Base-by-base conservation (phyloP, 116 monocot genomes). In the Papilionanthe hybrid region DNA sequence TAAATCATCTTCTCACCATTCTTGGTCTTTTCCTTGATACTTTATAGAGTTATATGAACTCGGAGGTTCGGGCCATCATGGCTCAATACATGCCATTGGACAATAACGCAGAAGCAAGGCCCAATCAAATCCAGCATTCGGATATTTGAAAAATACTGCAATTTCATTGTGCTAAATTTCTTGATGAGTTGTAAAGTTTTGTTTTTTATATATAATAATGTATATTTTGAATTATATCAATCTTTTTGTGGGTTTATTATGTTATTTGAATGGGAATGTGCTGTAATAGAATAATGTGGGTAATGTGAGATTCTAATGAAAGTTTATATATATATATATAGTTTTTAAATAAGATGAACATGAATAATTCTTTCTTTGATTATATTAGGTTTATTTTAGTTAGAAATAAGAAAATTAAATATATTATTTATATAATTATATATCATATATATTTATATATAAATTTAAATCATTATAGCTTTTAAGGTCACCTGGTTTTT, bases 81-180 rank as follows among this genome's bases (percentile, higher is more conserved):
- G 90, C 90, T 68, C 90, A 90, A 81, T 90, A 90, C 90, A 90
- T 90, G 90, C 90, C 90, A 56, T 72, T 90, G 29, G 90, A 90
- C 72, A 90, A 87, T 69, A 82, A 89, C 68, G 84, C 47, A 65
- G 90, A 90, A 73, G 20, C 73, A 44, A 42, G 43, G 9, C 37
- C 79, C 0, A 87, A 79, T 72, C 90, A 81, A 67, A 56, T 81
- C 75, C 80, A 60, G 2, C 87, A 87, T 76, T 78, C 22, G 27
- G 82, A 90, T 27, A 79, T 89, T 44, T 89, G 85, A 88, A 63
- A 56, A 2, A 10, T 18, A 0, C 0, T 15, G 15, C 56, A 15
- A 20, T 15, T 10, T 20, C 20, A 18, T 15, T 20, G 15, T 15
- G 17, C 20, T 56, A 7, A 45, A 45, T 15, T 56, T 15, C 13